phyloP scores from a whole-genome alignment of 2,329 filamentous ascomycete species.

The Colletotrichum agaves region DNA sequence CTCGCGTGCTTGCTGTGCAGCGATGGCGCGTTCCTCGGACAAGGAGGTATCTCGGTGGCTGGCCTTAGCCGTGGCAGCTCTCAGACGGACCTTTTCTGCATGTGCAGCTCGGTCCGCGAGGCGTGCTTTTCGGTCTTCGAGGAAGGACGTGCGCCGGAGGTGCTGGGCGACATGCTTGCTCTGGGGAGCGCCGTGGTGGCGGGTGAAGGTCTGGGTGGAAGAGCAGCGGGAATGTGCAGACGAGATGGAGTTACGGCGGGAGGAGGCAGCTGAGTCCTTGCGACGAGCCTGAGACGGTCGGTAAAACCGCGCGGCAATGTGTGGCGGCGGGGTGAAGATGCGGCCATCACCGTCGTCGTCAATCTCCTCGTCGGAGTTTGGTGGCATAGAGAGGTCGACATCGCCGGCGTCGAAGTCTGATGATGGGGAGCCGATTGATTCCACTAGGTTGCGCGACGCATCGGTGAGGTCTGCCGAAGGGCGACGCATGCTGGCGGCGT shows the following conservation, averaged over 20 bases:
- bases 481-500: slow-evolving; percentile 53
- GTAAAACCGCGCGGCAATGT: slow-evolving; percentile 83
- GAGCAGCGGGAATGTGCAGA: slow-evolving; percentile 79
- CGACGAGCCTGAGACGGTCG: slow-evolving; percentile 72
- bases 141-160: slow-evolving; percentile 80
- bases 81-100: slow-evolving; percentile 82
- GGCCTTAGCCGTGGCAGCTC: slow-evolving; percentile 79
- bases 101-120: slow-evolving; percentile 84
- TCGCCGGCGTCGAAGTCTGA: slow-evolving; percentile 45
- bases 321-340: slow-evolving; percentile 74
- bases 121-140: slow-evolving; percentile 82
- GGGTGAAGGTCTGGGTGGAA: slow-evolving; percentile 63
- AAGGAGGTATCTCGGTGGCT: slow-evolving; percentile 71
- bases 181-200: slow-evolving; percentile 67
- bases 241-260: slow-evolving; percentile 82
- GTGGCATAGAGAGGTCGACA: slow-evolving; percentile 52
- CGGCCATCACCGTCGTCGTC: slow-evolving; percentile 48
- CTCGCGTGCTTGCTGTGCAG: slow-evolving; percentile 81
- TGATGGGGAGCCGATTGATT: slow-evolving; percentile 46
- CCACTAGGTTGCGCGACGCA: slow-evolving; percentile 52
- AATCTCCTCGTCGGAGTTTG: slow-evolving; percentile 47
- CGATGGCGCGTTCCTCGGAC: slow-evolving; percentile 80
- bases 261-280: slow-evolving; percentile 81
- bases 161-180: slow-evolving; percentile 84
- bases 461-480: slow-evolving; percentile 55